Conservation (phyloP, 2,329 filamentous ascomycete genomes). For the Fusarium sp. region DNA sequence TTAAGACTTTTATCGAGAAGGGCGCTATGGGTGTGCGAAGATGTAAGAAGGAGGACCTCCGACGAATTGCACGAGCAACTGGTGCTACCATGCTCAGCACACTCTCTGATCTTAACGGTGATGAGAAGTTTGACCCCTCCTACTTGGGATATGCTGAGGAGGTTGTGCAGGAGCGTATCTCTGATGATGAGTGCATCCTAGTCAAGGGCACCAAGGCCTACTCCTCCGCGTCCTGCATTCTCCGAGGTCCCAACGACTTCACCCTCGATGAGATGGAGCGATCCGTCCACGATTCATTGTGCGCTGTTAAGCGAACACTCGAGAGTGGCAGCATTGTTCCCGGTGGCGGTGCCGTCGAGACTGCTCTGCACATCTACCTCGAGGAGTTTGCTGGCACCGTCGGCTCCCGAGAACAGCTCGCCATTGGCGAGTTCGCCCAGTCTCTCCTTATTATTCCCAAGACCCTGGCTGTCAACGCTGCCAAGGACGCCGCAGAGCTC, state of each 20-base stretch:
- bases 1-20: constrained; percentile 95
- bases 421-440: constrained; percentile 97
- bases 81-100: constrained; percentile 94
- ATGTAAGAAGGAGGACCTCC: constrained; percentile 98
- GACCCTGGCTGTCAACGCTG: constrained; percentile 95
- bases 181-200: constrained; percentile 97
- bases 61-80: constrained; percentile 95
- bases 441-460: constrained; percentile 95
- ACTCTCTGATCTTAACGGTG: constrained; percentile 94
- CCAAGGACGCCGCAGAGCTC: constrained; percentile 94
- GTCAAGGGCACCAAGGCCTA: constrained; percentile 96
- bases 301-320: constrained; percentile 95
- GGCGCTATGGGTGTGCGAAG: constrained; percentile 95
- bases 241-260: constrained; percentile 95
- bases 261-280: constrained; percentile 99
- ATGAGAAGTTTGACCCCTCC: constrained; percentile 94
- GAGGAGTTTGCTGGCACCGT: constrained; percentile 99
- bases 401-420: constrained; percentile 95
- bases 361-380: constrained; percentile 98
- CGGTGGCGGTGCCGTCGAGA: constrained; percentile 96
- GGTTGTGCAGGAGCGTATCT: constrained; percentile 97
- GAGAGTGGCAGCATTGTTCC: constrained; percentile 98
- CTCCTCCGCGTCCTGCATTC: constrained; percentile 94
- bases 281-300: constrained; percentile 95
- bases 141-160: constrained; percentile 93